Conservation (phyloP, 148 eudicot genomes). For the Silene uniflora region DNA sequence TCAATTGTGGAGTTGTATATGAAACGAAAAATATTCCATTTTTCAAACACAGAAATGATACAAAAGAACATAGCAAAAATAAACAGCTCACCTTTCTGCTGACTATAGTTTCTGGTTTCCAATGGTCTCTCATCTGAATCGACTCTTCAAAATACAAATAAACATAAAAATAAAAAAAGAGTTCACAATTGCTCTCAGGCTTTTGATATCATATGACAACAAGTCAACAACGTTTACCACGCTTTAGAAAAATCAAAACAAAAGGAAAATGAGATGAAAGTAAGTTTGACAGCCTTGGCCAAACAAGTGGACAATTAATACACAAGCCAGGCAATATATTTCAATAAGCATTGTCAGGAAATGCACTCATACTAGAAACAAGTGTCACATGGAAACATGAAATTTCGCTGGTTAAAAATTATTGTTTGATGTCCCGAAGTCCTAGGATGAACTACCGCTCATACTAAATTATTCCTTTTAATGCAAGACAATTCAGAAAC, state of each 20-base stretch:
- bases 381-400: neutral
- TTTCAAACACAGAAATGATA: neutral
- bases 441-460: neutral
- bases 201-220: neutral
- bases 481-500: neutral
- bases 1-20: constrained; percentile 1
- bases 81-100: constrained; percentile 41
- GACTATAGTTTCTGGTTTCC: constrained; percentile 38
- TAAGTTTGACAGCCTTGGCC: neutral
- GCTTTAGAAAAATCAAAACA: neutral
- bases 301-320: neutral
- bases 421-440: neutral
- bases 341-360: neutral
- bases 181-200: constrained; percentile 11
- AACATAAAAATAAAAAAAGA: neutral
- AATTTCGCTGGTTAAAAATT: neutral
- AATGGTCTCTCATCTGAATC: constrained; percentile 43
- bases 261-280: neutral
- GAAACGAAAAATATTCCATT: neutral
- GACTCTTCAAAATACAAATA: constrained; percentile 35
- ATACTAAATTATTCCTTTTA: neutral
- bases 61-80: constrained; percentile 12
- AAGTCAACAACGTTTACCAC: neutral
- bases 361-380: too few species aligned
- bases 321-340: neutral